These are phyloP conservation scores for Collybia mongolica DNA, from an alignment of 768 basidiomycete species.

Conservation along the genomic window DNA sequence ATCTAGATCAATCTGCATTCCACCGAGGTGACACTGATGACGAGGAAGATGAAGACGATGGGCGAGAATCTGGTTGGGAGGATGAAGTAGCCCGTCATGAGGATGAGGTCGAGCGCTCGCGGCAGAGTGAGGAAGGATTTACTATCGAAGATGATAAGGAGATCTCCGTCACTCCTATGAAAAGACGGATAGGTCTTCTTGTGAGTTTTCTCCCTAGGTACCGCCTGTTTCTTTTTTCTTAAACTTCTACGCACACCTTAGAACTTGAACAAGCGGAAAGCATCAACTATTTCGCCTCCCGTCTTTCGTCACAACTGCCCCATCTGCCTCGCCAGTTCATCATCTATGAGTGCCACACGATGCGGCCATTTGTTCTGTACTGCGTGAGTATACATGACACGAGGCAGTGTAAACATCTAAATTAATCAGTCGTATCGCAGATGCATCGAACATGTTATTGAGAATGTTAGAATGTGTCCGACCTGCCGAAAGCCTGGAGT, in stretches of 20 bases:
- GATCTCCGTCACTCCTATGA: background rate
- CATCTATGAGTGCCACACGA: background rate
- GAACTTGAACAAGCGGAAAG: background rate
- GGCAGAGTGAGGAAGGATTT: background rate
- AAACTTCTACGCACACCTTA: too few species aligned
- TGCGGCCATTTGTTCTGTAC: constrained; percentile 1
- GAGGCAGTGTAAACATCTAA: background rate
- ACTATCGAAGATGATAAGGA: background rate
- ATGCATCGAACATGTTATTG: constrained; percentile 1
- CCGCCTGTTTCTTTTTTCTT: too few species aligned
- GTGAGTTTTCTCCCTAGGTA: background rate
- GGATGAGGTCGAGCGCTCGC: background rate
- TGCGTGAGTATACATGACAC: background rate
- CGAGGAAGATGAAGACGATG: background rate
- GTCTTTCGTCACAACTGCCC: background rate
- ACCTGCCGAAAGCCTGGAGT: constrained; percentile 1
- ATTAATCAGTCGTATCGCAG: background rate
- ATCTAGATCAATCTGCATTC: background rate
- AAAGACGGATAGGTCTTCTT: background rate
- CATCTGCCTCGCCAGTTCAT: background rate
- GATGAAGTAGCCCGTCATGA: background rate
- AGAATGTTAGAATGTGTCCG: background rate
- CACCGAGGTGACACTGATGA: background rate
- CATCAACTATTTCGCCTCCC: background rate
- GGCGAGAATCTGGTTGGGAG: background rate